Percentiles rank a stretch among this genome's conserved stretches.
Evolutionary conservation across 2,329 filamentous ascomycete genomes (phyloP).

Genomic region (Colletotrichum falcatum): DNA sequence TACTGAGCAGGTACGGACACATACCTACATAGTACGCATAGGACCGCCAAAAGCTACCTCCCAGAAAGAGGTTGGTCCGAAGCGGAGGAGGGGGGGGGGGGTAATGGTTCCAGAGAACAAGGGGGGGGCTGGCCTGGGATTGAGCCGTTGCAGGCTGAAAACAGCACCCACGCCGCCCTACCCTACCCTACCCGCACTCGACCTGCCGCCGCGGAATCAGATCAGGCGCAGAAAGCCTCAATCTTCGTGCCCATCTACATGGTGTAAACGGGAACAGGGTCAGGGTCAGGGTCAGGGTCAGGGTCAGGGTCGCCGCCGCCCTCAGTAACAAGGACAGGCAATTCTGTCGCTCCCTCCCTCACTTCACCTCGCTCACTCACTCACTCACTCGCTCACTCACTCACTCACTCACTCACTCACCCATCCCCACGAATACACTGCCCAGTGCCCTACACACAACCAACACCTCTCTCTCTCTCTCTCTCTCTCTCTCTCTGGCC

Average conservation of each 20-base stretch:
- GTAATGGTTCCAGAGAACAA: constrained; percentile 17
- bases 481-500: background rate
- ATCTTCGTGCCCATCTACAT: background rate
- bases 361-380: too few species aligned
- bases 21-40: background rate
- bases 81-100: constrained; percentile 10
- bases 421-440: too few species aligned
- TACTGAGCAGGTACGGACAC: too few species aligned
- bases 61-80: constrained; percentile 30
- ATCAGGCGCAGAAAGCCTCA: constrained; percentile 24
- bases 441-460: too few species aligned
- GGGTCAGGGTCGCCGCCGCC: too few species aligned
- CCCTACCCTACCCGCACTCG: background rate
- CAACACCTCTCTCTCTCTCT: too few species aligned
- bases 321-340: constrained; percentile 9
- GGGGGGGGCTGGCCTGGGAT: constrained; percentile 30
- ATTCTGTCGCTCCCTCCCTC: too few species aligned
- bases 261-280: background rate
- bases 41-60: constrained; percentile 6
- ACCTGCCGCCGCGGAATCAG: constrained; percentile 11
- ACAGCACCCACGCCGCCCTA: background rate
- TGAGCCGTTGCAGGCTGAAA: constrained; percentile 36
- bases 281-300: too few species aligned
- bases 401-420: too few species aligned
- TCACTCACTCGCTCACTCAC: too few species aligned